Evolutionary conservation across 495 filamentous ascomycete genomes (phyloP), one percentile per base, ranked within the genome.

Genomic region (Penicillium antarcticum): DNA sequence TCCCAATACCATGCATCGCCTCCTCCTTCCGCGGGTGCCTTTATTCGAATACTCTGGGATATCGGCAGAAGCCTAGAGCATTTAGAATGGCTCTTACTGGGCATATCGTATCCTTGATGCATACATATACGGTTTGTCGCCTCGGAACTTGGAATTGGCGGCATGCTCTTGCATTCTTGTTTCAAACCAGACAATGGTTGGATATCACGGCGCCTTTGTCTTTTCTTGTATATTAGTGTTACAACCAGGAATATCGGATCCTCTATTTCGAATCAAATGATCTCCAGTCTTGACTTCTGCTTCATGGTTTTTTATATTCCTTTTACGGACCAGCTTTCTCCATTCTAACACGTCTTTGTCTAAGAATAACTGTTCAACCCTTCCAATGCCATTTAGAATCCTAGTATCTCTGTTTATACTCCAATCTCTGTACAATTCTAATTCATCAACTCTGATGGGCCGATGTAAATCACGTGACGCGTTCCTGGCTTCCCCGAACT

Each of bases 401-500:
- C 23, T 4, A 12, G 23, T 45, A 35, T 23, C 31, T 14, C 18
- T 34, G 14, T 34, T 13, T 23, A 34, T 24, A 7, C 11, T 18
- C 26, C 12, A 35, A 14, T 4, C 7, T 19, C 38, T 11, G 4
- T 24, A 32, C 17, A 42, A 16, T 53, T 26, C 52, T 59, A 64
- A 66, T 64, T 17, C 41, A 35, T 41, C 34, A 42, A 36, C 23
- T 48, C 45, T 63, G 57, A 63, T 38, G 53, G 52, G 52, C 55
- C 48, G 49, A 21, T 24, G 19, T 32, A 37, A 47, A 38, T 36
- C 73, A 76, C 73, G 73, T 76, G 73, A 57, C 19, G 21, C 45
- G 73, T 74, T 54, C 68, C 73, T 76, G 70, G 64, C 57, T 66
- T 73, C 66, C 67, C 71, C 67, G 65, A 73, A 71, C 69, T 69